A percentile compares a stretch with the other conserved stretches of the same genome.
Conservation (phyloP, 1,284 basidiomycete genomes). For the Rhodofomes roseus region DNA sequence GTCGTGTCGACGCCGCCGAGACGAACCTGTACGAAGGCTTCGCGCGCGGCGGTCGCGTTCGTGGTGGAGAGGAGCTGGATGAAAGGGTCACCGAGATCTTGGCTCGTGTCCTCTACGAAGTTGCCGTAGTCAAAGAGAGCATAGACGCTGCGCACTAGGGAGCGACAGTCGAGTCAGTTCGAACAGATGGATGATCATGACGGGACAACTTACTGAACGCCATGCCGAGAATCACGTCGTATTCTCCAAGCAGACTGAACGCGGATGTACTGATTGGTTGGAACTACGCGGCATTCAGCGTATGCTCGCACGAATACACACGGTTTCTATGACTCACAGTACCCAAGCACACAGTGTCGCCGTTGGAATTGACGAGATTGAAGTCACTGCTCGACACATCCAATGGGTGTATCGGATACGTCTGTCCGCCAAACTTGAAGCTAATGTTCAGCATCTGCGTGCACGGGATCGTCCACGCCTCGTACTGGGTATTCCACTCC, state of each 20-base stretch:
- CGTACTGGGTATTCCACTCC: conserved; percentile 51
- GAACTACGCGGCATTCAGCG: conserved; percentile 43
- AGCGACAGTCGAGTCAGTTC: background rate
- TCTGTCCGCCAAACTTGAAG: conserved; percentile 63
- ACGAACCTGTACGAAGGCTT: conserved; percentile 50
- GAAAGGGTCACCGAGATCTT: conserved; percentile 44
- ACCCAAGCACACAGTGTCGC: conserved; percentile 62
- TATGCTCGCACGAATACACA: background rate
- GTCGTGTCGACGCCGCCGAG: conserved; percentile 48
- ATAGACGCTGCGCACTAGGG: conserved; percentile 66
- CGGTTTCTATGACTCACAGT: conserved; percentile 46
- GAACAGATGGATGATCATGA: background rate
- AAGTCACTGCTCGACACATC: conserved; percentile 71
- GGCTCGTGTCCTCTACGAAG: conserved; percentile 39
- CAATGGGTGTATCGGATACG: conserved; percentile 71
- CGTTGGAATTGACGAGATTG: conserved; percentile 45
- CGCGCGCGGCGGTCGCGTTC: conserved; percentile 31
- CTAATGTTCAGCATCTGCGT: conserved; percentile 66
- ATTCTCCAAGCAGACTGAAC: conserved; percentile 71
- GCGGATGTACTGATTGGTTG: conserved; percentile 75
- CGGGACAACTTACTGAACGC: conserved; percentile 54
- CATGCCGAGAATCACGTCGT: conserved; percentile 82
- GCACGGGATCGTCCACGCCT: conserved; percentile 73
- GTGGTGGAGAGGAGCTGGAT: conserved; percentile 59
- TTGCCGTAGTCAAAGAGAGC: conserved; percentile 58